Evolutionary conservation across 2,329 filamentous ascomycete species (phyloP).

Genomic region (Hymenoscyphus scutula): DNA sequence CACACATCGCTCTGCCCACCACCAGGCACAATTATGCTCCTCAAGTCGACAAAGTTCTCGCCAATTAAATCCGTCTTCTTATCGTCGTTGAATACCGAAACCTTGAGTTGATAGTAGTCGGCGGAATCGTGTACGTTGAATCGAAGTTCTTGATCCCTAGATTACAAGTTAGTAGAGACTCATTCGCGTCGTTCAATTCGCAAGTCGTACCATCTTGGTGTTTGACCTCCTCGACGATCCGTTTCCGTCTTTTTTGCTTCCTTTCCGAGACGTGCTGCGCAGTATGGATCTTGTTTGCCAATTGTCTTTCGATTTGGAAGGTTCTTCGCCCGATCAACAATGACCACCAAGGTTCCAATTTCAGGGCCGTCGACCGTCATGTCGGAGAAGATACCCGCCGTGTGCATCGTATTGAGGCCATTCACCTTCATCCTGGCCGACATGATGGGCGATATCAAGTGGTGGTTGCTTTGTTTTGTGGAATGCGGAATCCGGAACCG

Average conservation of each 20-base stretch:
- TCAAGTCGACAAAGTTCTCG: conserved; percentile 85
- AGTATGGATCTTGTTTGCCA: conserved; percentile 98
- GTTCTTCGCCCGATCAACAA: conserved; percentile 95
- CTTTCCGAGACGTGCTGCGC: conserved; percentile 88
- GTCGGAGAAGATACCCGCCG: conserved; percentile 90
- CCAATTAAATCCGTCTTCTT: conserved; percentile 97
- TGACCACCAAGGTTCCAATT: conserved; percentile 88
- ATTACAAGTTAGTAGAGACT: conserved; percentile 20
- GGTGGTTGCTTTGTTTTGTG: conserved; percentile 2
- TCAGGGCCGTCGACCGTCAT: conserved; percentile 89
- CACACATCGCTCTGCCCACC: conserved; percentile 94
- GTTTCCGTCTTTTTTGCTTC: conserved; percentile 97
- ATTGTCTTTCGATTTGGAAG: conserved; percentile 95
- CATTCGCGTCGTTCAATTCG: background rate
- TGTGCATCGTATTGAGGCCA: conserved; percentile 66
- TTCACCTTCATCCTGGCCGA: conserved; percentile 53
- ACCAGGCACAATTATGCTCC: conserved; percentile 75
- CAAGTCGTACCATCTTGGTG: conserved; percentile 78
- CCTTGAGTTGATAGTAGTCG: conserved; percentile 93
- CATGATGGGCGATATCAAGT: conserved; percentile 39
- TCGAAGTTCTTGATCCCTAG: conserved; percentile 94
- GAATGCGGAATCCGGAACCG: background rate
- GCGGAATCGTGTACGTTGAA: conserved; percentile 95
- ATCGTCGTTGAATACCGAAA: conserved; percentile 97
- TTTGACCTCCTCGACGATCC: conserved; percentile 91